Percentiles rank a stretch among this genome's conserved stretches.
phyloP scores from a whole-genome alignment of 2,329 filamentous ascomycete genomes.

The Sodiomyces alkalinus region DNA sequence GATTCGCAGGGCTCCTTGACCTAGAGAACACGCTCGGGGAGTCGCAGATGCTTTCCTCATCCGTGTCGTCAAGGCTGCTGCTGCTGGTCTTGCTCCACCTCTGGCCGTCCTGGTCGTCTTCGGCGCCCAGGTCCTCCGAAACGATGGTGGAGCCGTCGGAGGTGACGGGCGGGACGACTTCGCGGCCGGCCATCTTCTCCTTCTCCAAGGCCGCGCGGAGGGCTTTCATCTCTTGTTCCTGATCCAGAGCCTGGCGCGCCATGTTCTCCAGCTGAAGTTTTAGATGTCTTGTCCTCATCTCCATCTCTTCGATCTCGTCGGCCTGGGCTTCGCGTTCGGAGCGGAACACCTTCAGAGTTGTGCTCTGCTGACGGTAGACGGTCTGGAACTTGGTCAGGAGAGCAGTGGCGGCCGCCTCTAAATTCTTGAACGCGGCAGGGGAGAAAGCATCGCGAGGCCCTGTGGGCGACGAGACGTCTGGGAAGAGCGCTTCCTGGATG shows the following conservation, averaged over 20 bases:
- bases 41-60: constrained; percentile 31
- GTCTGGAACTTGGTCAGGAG: constrained; percentile 40
- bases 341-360: constrained; percentile 32
- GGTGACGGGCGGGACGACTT: constrained; percentile 16
- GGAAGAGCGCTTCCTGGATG: constrained; percentile 38
- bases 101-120: constrained; percentile 27
- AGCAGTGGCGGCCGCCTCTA: constrained; percentile 41
- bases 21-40: constrained; percentile 44
- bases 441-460: constrained; percentile 35
- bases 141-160: constrained; percentile 24
- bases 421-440: constrained; percentile 43
- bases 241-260: constrained; percentile 34
- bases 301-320: constrained; percentile 42
- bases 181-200: constrained; percentile 31
- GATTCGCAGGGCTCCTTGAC: constrained; percentile 39
- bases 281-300: constrained; percentile 33
- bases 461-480: constrained; percentile 20
- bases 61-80: constrained; percentile 31
- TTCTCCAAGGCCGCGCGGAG: constrained; percentile 34
- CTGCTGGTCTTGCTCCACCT: constrained; percentile 23
- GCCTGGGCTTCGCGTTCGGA: constrained; percentile 36
- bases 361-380: constrained; percentile 39
- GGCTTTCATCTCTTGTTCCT: constrained; percentile 33
- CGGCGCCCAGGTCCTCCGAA: constrained; percentile 38
- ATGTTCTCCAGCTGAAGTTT: constrained; percentile 46